Conservation (phyloP, 164 flowering plant species). For the Piper longum region DNA sequence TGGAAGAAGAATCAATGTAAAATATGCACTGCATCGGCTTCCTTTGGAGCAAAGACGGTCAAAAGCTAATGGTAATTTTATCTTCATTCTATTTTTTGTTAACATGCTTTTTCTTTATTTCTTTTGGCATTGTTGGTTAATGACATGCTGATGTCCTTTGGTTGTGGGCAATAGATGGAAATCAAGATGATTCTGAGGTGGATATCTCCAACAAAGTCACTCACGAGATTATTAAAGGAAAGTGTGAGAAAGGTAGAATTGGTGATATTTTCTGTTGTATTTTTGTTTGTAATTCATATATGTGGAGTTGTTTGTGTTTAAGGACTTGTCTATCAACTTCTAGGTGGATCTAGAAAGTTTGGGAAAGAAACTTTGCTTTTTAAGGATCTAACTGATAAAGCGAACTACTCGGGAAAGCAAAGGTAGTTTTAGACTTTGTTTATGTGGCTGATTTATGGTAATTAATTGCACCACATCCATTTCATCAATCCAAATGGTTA, state of each 20-base stretch:
- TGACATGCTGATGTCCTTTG: no score
- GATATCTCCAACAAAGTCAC: slow-evolving; percentile 9
- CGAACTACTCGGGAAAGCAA: slow-evolving; percentile 49
- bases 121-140: background rate
- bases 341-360: slow-evolving; percentile 16
- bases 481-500: no score
- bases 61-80: slow-evolving; percentile 45
- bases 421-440: slow-evolving; percentile 26
- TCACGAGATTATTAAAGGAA: slow-evolving; percentile 11
- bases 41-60: slow-evolving; percentile 58
- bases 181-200: slow-evolving; percentile 14
- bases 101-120: background rate
- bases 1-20: slow-evolving; percentile 69
- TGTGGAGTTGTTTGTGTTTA: background rate
- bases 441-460: background rate
- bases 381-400: slow-evolving; percentile 21
- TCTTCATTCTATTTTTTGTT: background rate
- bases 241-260: slow-evolving; percentile 25
- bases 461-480: background rate
- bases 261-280: background rate
- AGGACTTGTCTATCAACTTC: background rate
- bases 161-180: slow-evolving; percentile 1
- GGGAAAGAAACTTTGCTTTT: slow-evolving; percentile 15
- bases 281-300: background rate
- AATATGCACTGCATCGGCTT: slow-evolving; percentile 68